Evolutionary conservation across 2,329 filamentous ascomycete genomes (phyloP), one percentile per base, ranked within the genome.

Genomic region (Alternaria viburni): DNA sequence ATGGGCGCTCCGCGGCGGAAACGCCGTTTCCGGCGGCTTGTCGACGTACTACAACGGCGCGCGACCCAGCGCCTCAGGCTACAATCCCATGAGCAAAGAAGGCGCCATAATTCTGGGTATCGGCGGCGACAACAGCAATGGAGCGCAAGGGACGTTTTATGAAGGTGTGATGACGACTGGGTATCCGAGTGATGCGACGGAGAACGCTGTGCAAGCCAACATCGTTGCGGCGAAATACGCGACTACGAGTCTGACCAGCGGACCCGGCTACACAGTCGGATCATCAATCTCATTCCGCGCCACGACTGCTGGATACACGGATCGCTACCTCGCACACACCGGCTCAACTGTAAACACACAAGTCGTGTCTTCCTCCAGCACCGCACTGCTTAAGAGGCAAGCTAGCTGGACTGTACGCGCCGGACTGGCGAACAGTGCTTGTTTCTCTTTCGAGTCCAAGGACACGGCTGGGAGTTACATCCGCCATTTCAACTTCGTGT

Each of bases 71-170:
- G 79, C 61, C 2, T 65, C 73, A 13, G 87, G 87, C 10, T 90
- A 90, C 77, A 86, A 88, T 73, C 78, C 81, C 0, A 91, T 90
- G 89, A 81, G 70, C 66, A 89, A 90, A 67, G 88, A 91, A 71
- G 88, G 88, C 12, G 85, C 88, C 59, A 88, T 91, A 47, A 84
- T 90, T 61, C 86, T 90, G n/a, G 88, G 89, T n/a, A 89, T 90
- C 57, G 89, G 89, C n/a, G 89, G 89, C 8, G 89, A 90, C 69
- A 91, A 89, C 79, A 88, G 86, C 71, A 79, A 81, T 68, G 70
- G 85, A 50, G 88, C 82, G 1, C 86, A 89, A 71, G 88, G 88
- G 25, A 90, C 88, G 0, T 89, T 88, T 71, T 88, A 90, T 75
- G 88, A 90, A 77, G 88, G 88, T 23, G 87, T 86, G 23, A 88